phyloP scores from a whole-genome alignment of 768 basidiomycete genomes.

The Boletus vinaceobasis region DNA sequence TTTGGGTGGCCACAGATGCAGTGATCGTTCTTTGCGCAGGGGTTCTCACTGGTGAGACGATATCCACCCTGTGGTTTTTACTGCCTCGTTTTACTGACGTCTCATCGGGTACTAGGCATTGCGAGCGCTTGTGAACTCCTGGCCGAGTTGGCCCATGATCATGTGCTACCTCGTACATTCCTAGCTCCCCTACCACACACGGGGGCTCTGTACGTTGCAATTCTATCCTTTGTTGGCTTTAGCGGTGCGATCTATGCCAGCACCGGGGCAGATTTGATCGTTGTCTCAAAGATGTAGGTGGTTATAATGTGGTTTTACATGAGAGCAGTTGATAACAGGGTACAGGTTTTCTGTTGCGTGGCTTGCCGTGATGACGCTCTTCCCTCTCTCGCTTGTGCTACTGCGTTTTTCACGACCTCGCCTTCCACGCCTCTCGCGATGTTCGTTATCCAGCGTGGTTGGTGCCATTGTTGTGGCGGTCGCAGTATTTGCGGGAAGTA shows the following conservation, averaged over 20 bases:
- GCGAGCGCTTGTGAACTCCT: constrained; percentile 57
- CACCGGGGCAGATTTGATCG: constrained; percentile 46
- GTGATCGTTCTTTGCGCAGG: constrained; percentile 71
- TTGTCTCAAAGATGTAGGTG: constrained; percentile 59
- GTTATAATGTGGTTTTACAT: not conserved
- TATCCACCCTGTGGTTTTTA: not conserved
- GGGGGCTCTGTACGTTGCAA: constrained; percentile 49
- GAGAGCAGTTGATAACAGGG: not conserved
- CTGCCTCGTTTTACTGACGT: not conserved
- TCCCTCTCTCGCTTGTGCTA: constrained; percentile 56
- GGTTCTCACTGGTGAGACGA: constrained; percentile 55
- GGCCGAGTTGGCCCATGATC: constrained; percentile 55
- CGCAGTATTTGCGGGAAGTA: constrained; percentile 54
- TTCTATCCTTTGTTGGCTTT: constrained; percentile 48
- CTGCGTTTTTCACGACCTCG: constrained; percentile 66
- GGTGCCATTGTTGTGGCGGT: constrained; percentile 40
- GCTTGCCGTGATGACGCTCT: constrained; percentile 62
- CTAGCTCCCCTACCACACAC: constrained; percentile 47
- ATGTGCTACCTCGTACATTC: constrained; percentile 56
- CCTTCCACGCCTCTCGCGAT: constrained; percentile 41
- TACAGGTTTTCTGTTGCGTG: constrained; percentile 63
- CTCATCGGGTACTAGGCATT: constrained; percentile 41
- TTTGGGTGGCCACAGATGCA: constrained; percentile 63
- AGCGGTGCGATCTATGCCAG: constrained; percentile 55
- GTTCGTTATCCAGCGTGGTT: constrained; percentile 41